Base-by-base conservation (phyloP, 495 filamentous ascomycete species). In the Jackrogersella minutella region DNA sequence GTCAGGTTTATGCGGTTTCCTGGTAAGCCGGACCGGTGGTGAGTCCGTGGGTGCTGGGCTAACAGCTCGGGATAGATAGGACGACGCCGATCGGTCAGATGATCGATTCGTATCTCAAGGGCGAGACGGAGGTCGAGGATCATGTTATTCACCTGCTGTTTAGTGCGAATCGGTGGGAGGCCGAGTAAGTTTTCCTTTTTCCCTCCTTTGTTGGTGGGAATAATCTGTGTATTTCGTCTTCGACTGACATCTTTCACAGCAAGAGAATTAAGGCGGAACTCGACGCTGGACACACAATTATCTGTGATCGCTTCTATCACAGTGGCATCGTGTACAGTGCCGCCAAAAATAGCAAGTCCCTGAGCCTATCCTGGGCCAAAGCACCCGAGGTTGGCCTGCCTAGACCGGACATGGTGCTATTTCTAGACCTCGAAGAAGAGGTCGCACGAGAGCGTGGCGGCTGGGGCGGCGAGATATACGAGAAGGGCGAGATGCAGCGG, bases 71-170 rank as follows among this genome's bases (percentile, higher is more conserved):
- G 13, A 28, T 58, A 95, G 93, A 98, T 78, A 86, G 95, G 68
- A 90, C 86, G 11, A 97, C 95, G 16, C 84, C 92, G 5, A 97
- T 95, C 68, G 95, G 95, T 24, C 86, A 90, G 66, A 87, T 96
- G 80, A 99, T 99, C 73, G 87, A 96, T 77, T 78, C 79, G 65
- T 99, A 98, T 76, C 86, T 98, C 53, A 90, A 87, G 69, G 84
- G 85, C 66, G 77, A 91, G 67, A 80, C 87, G 51, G 84, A 92
- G 55, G 85, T 93, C 73, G 90, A 96, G 58, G 95, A 97, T 75
- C 93, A 97, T 72, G 89, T 88, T 5, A 97, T 98, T 68, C 96
- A 98, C 75, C 86, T 99, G 16, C 85, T 98, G 17, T 99, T 98
- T 80, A 93, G 91, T 28, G 93, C 95, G 8, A 98, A 99, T 78